phyloP scores from a whole-genome alignment of 163 green algal genomes.

The Chloromonas sp. region DNA sequence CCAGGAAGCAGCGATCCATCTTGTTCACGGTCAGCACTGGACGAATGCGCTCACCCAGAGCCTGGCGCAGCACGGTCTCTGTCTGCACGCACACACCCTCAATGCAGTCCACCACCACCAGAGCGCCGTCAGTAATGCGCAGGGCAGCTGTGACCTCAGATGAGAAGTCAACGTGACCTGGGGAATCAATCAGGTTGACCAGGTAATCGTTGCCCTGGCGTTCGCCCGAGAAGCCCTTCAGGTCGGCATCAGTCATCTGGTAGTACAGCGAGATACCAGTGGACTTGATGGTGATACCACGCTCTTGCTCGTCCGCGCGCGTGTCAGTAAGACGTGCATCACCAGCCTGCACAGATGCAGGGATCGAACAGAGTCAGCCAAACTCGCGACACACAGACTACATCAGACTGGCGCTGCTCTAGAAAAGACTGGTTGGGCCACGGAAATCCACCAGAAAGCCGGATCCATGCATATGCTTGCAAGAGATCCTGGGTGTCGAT shows the following conservation, averaged over 20 bases:
- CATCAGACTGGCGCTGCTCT: too few relatives aligned
- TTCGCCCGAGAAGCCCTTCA: slow-evolving; percentile 76
- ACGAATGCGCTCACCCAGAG: slow-evolving; percentile 53
- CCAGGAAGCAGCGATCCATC: slow-evolving; percentile 99
- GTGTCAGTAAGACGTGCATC: slow-evolving; percentile 94
- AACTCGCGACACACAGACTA: too few relatives aligned
- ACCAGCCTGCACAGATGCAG: slow-evolving; percentile 62
- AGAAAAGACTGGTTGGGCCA: background rate
- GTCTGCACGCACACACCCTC: slow-evolving; percentile 99
- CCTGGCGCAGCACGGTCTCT: slow-evolving; percentile 98
- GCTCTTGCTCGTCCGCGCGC: slow-evolving; percentile 96
- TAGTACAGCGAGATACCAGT: slow-evolving; percentile 99
- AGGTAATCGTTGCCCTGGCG: slow-evolving; percentile 93
- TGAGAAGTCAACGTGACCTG: slow-evolving; percentile 99
- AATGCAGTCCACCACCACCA: slow-evolving; percentile 99
- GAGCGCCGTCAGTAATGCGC: slow-evolving; percentile 97
- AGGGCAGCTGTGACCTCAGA: slow-evolving; percentile 98
- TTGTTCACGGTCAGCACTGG: slow-evolving; percentile 99
- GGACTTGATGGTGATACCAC: slow-evolving; percentile 99
- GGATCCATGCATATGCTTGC: background rate
- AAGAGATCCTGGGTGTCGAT: background rate
- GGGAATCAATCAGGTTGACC: slow-evolving; percentile 99
- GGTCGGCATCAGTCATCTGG: slow-evolving; percentile 24
- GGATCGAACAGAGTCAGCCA: too few relatives aligned
- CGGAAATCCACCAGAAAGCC: too few relatives aligned